Evolutionary conservation across 2,329 filamentous ascomycete species (phyloP), one percentile per base, ranked within the genome.

Genomic region (Cercospora sojina): DNA sequence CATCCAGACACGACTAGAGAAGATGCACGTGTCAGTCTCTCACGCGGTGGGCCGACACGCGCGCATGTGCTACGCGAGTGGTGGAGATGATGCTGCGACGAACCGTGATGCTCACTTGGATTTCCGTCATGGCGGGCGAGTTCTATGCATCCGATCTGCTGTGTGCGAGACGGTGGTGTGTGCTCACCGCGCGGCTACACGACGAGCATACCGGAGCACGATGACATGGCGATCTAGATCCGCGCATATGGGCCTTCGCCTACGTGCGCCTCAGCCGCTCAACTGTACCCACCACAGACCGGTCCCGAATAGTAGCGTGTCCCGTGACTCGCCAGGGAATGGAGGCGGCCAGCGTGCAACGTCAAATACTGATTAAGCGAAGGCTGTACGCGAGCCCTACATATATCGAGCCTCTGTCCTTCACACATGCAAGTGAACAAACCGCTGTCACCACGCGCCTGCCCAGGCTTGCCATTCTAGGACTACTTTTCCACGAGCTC

Each of bases 1-100:
- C 71, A 47, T 71, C 73, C 27, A 76, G 69, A 64, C 73, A 74
- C 64, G 70, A 65, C 73, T 75, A 59, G n/a, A 43, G 23, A 31
- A 29, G 27, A 49, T 35, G 18, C 58, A 29, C 18, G 35, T 60
- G 49, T 68, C 64, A 69, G 64, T 56, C 12, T 43, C 27, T 38
- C n/a, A n/a, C 31, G 29, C 53, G 27, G 31, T 57, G 53, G 53
- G 27, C 27, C 27, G 27, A 55, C 25, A 55, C 25, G 23, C n/a
- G 13, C 13, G 51, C 51, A 31, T 27, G 53, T 35, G 53, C 31
- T n/a, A 57, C 53, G 9, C 53, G 53, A 57, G 53, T 12, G 32
- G 58, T 49, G 58, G 58, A 60, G 53, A 57, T 57, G 53, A 13
- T 10, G 32, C 49, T 43, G 57, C 35, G 27, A 71, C 69, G 64